Conservation (phyloP, 805 yeast genomes). For the Sungouiella blattae region DNA sequence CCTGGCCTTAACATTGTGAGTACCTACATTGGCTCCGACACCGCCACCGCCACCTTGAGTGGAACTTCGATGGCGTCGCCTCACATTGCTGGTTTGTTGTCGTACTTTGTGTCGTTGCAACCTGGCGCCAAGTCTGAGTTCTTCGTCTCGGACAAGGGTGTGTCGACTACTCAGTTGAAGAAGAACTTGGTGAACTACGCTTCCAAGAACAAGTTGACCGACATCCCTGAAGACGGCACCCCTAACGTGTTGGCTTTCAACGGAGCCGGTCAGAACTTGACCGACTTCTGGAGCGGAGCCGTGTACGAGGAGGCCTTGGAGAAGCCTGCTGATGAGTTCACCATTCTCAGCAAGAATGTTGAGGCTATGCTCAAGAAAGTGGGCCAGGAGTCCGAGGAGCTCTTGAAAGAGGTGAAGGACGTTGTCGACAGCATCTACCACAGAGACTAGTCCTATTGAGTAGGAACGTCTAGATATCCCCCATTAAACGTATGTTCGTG, state of each 20-base stretch:
- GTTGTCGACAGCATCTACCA: slow-evolving; percentile 26
- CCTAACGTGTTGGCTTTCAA: slow-evolving; percentile 76
- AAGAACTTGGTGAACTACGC: slow-evolving; percentile 69
- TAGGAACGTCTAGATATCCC: slow-evolving; percentile 1
- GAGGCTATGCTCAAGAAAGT: slow-evolving; percentile 20
- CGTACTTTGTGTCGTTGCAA: slow-evolving; percentile 84
- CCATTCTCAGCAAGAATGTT: slow-evolving; percentile 13
- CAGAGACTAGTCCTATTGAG: slow-evolving; percentile 9
- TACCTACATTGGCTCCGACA: slow-evolving; percentile 69
- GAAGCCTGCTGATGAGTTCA: slow-evolving; percentile 15
- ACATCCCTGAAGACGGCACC: slow-evolving; percentile 64
- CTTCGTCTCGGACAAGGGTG: slow-evolving; percentile 46
- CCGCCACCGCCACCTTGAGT: slow-evolving; percentile 77
- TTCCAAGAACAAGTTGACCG: slow-evolving; percentile 55
- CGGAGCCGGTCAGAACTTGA: slow-evolving; percentile 74
- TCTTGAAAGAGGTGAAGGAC: slow-evolving; percentile 23
- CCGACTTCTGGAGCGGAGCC: slow-evolving; percentile 54
- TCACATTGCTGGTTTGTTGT: slow-evolving; percentile 86
- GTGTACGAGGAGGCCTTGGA: slow-evolving; percentile 10
- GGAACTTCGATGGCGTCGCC: slow-evolving; percentile 99
- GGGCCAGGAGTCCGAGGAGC: slow-evolving; percentile 14
- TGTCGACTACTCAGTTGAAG: slow-evolving; percentile 74
- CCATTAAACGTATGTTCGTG: neutral
- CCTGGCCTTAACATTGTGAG: slow-evolving; percentile 56
- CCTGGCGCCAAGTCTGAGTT: slow-evolving; percentile 69